Conservation (phyloP, 768 basidiomycete species). For the Crepidotus variabilis region DNA sequence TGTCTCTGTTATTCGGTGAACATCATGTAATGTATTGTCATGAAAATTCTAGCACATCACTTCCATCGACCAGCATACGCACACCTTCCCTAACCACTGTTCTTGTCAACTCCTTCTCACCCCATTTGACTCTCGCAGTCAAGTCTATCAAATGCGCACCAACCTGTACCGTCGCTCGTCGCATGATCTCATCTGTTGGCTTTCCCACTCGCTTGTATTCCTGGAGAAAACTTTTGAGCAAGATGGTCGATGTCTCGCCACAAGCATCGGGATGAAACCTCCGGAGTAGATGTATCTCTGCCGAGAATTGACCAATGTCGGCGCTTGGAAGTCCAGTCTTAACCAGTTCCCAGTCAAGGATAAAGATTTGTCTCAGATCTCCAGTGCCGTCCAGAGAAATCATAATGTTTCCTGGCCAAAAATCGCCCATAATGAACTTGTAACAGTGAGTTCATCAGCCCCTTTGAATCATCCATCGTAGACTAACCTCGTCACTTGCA, state of each 20-base stretch:
- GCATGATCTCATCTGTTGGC: constrained; percentile 26
- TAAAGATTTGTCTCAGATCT: constrained; percentile 35
- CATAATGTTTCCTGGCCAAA: constrained; percentile 71
- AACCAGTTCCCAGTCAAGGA: constrained; percentile 66
- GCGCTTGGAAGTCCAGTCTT: constrained; percentile 52
- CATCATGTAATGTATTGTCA: too few relatives aligned
- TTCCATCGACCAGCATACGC: constrained; percentile 26
- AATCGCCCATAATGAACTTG: constrained; percentile 63
- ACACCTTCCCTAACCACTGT: constrained; percentile 49
- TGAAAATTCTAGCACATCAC: too few relatives aligned
- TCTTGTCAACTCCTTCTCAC: constrained; percentile 41
- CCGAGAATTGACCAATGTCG: constrained; percentile 64
- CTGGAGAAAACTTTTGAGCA: constrained; percentile 42
- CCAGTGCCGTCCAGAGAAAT: constrained; percentile 31
- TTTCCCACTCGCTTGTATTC: constrained; percentile 33
- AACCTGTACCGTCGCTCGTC: constrained; percentile 39
- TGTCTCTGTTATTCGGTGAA: too few relatives aligned
- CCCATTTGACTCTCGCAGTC: constrained; percentile 51
- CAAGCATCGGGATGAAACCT: constrained; percentile 40
- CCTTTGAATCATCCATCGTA: neutral
- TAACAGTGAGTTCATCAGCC: neutral
- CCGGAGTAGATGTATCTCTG: constrained; percentile 50
- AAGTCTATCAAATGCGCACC: constrained; percentile 53
- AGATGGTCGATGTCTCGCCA: constrained; percentile 27
- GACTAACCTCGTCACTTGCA: constrained; percentile 25